These are phyloP conservation scores for Vigna nakashimae DNA, from an alignment of 306 rosid genomes.

Conservation along the genomic window DNA sequence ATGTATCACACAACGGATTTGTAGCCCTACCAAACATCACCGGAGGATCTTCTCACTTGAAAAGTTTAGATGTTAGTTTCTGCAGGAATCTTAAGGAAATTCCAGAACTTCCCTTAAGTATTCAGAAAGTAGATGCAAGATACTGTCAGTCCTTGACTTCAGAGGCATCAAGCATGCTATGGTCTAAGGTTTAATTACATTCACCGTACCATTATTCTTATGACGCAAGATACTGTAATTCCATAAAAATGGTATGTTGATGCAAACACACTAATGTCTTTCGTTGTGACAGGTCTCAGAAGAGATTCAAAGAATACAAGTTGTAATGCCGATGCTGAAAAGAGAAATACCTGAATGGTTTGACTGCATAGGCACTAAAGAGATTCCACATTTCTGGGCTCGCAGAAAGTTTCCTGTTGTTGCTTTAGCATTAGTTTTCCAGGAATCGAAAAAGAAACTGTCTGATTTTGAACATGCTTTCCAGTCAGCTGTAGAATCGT, in stretches of 20 bases:
- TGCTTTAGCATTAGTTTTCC: slow-evolving; percentile 2
- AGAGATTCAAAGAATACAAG: neutral
- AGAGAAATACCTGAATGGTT: slow-evolving; percentile 7
- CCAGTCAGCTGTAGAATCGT: neutral
- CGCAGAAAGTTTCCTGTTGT: neutral
- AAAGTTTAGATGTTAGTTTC: neutral
- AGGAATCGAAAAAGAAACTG: neutral
- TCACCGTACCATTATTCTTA: neutral
- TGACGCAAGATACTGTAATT: neutral
- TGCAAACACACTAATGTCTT: neutral
- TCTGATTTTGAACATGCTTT: neutral
- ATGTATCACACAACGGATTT: neutral
- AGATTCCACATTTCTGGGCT: neutral
- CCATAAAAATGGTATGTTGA: neutral
- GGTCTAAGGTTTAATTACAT: slow-evolving; percentile 33
- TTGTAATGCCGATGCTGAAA: neutral
- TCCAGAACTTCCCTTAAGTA: slow-evolving; percentile 21
- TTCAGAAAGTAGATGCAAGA: slow-evolving; percentile 38
- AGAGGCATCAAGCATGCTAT: slow-evolving; percentile 25
- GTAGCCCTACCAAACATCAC: slow-evolving; percentile 22
- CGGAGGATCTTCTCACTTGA: neutral
- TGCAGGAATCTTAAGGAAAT: slow-evolving; percentile 15
- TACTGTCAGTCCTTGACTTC: neutral
- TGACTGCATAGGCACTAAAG: neutral
- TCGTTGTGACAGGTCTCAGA: neutral